Evolutionary conservation across 2,329 filamentous ascomycete genomes (phyloP), one percentile per base, ranked within the genome.

Genomic region (Calonectria henricotiae): DNA sequence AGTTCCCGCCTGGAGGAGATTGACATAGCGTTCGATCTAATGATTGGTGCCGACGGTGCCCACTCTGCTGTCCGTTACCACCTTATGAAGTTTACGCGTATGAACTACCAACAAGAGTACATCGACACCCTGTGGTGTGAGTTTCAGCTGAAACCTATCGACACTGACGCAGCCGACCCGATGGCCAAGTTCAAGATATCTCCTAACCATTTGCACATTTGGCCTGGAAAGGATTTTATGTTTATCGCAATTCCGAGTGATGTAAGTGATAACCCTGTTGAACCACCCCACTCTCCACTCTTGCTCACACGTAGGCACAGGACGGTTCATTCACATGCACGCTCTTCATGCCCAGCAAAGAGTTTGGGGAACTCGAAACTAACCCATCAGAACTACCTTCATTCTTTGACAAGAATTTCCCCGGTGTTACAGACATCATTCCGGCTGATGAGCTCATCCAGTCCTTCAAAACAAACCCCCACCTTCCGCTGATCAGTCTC

Each of bases 61-160:
- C 96, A 99, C 83, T 98, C 96, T 0, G 92, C 95, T 49, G 92
- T 95, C 4, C 89, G 96, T 62, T 97, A 94, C 80, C 95, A 98
- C 79, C 86, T 99, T 83, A 99, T 99, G 96, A 98, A 98, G 83
- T 98, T 90, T 77, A 89, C 92, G 0, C 91, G 93, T 12, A 94
- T 98, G 90, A 91, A 96, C 83, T 99, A 98, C 79, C 88, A 93
- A 76, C 96, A 99, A 80, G 91, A 94, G 77, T 99, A 99, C 81
- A 96, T 99, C 79, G 96, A 98, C 82, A 96, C 95, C 0, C 85
- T 98, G 5, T 99, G 96, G 96, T 98, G 96, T 81, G 96, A 99
- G 80, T 98, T 99, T 80, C 91, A 91, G 61, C 94, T 99, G 71
- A 86, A 89, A 23, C 87, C 93, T 1, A 81, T 81, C 35, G 71